Base-by-base conservation (phyloP, 768 basidiomycete species). In the Crepidotus variabilis region DNA sequence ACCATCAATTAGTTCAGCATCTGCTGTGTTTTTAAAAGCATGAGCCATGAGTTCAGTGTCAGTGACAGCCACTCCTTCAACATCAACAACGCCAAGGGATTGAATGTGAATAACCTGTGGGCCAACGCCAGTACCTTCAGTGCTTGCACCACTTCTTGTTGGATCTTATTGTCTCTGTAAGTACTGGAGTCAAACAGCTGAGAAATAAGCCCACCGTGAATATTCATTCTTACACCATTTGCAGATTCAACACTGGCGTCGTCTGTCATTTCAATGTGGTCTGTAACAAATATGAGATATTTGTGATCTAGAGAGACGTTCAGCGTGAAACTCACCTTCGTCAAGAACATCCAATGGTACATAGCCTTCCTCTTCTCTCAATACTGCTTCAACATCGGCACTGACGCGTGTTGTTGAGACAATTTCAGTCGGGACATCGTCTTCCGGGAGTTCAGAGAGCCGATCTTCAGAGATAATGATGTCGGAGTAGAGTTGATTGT, bases 381-480 rank as follows among this genome's bases (percentile, higher is more conserved):
- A 60, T 0, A 68, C 23, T 0, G 59, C 35, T 0, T 47, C 55
- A 0, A 54, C 49, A 52, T 75, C 65, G 0, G 1, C 23, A n/a
- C n/a, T n/a, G n/a, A n/a, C 0, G 67, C 64, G 13, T 67, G 51
- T 22, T 59, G 56, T 60, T 0, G 52, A 16, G 0, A 61, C 0
- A 1, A 77, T 64, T 50, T 74, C 71, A 0, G 57, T 28, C 1
- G 74, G 76, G 1, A 77, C 58, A 0, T 55, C 67, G 47, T 74
- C 63, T 16, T 66, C 66, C 0, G 54, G 5, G 47, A 22, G 0
- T 20, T 3, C 10, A 77, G 32, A 0, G n/a, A n/a, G n/a, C n/a
- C 54, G 50, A 2, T 55, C 56, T 13, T 57, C 53, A 0, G 58
- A 60, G 6, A 61, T 64, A 1, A 8, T 4, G 10, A 61, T 61